These are phyloP conservation scores for Aspergillus sclerotiicarbonarius DNA, from an alignment of 495 filamentous ascomycete species.

Conservation along the genomic window DNA sequence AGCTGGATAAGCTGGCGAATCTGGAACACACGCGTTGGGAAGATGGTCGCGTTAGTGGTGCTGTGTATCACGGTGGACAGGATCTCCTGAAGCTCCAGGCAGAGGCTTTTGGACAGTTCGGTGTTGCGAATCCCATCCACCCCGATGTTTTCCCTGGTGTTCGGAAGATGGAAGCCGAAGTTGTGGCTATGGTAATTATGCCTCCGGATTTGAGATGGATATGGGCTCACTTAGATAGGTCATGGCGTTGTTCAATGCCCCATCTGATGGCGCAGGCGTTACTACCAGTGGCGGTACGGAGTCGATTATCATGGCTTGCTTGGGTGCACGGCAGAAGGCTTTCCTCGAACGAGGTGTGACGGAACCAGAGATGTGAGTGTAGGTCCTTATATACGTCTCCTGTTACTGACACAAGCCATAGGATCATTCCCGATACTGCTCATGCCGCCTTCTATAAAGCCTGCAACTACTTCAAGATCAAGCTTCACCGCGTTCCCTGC, in stretches of 20 bases:
- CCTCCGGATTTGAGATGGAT: not conserved
- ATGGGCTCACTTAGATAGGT: conserved; percentile 46
- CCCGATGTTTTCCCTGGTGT: conserved; percentile 98
- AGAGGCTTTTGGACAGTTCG: conserved; percentile 89
- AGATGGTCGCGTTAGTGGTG: conserved; percentile 89
- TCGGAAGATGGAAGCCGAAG: conserved; percentile 98
- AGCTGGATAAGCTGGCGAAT: conserved; percentile 71
- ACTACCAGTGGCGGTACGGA: conserved; percentile 94
- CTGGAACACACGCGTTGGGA: conserved; percentile 98
- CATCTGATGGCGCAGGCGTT: conserved; percentile 76
- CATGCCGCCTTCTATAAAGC: conserved; percentile 98
- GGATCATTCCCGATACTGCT: conserved; percentile 90
- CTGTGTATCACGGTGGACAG: conserved; percentile 93
- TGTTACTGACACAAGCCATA: conserved; percentile 34
- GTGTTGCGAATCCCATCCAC: conserved; percentile 97
- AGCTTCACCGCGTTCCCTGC: conserved; percentile 84
- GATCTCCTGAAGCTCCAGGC: conserved; percentile 81
- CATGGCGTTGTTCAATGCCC: conserved; percentile 86
- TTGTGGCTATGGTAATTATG: conserved; percentile 81
- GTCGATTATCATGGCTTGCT: conserved; percentile 91
- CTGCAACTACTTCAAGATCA: conserved; percentile 91
- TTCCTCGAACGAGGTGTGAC: conserved; percentile 79
- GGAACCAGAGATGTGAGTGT: conserved; percentile 86
- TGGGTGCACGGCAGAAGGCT: conserved; percentile 86
- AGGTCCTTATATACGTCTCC: not conserved